Base-by-base conservation (phyloP, 805 yeast genomes). In the Zygotorulaspora chibaensis region DNA sequence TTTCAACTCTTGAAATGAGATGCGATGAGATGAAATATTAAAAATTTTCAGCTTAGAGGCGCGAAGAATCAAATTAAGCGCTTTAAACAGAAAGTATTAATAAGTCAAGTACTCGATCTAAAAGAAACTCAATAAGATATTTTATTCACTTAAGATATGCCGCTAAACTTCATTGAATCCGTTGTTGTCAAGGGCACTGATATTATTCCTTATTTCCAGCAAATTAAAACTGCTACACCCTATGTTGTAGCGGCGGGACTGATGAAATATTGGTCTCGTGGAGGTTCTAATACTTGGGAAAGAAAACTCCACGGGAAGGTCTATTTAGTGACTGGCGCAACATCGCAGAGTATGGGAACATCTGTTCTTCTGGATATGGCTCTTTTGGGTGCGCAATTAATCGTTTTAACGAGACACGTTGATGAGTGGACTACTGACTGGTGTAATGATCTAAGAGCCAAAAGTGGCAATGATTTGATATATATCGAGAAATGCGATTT, bases 401-500 rank as follows among this genome's bases (percentile, higher is more conserved):
- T 93, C 27, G 59, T 91, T 38, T 68, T 88, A 37, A 83, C 86
- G 30, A 70, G 91, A 35, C 74, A 81, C 3, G 65, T 74, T 15
- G 89, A 84, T 57, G 75, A 73, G 38, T 91, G 96, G 96, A 65
- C 84, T 4, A 70, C 80, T 1, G 97, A 93, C 43, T 85, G 80
- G 66, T 73, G 91, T 31, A 81, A 84, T 18, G 95, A 87, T 57
- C 65, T 93, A 47, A 74, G 98, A 49, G 82, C 79, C 9, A 67
- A 63, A 16, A 82, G 90, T 15, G 74, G 73, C 37, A 93, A 90
- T 66, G 75, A 75, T 43, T 63, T 91, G 73, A 79, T 93, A 38
- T 91, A 87, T 64, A 90, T 93, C n/a, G 99, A 93, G 60, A 77
- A 82, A 55, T 88, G 95, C 64, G 95, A 93, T 62, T 71, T 93